phyloP scores from a whole-genome alignment of 2,329 filamentous ascomycete genomes.

The Phoma sp. region DNA sequence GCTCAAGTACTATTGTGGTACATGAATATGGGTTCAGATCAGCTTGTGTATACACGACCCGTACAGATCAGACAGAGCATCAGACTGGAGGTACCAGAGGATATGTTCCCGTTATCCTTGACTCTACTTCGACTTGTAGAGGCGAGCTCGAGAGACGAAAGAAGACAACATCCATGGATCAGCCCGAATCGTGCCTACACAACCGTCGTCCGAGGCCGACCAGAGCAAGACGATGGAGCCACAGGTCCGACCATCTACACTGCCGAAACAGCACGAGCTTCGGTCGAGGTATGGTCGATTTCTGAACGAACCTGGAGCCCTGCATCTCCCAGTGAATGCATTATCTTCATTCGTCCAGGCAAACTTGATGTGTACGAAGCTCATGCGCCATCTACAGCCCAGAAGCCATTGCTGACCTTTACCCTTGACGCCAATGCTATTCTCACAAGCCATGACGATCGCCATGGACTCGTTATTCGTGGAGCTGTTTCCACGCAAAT shows the following conservation, averaged over 20 bases:
- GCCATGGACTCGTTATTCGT: constrained; percentile 10
- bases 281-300: constrained; percentile 25
- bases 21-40: constrained; percentile 31
- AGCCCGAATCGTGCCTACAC: constrained; percentile 23
- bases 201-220: constrained; percentile 5
- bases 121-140: constrained; percentile 30
- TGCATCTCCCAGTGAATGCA: constrained; percentile 21
- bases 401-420: constrained; percentile 21
- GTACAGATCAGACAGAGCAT: constrained; percentile 13
- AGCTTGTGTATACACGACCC: constrained; percentile 28
- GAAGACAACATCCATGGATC: constrained; percentile 27
- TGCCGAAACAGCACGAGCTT: constrained; percentile 23
- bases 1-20: constrained; percentile 28
- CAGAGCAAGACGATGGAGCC: constrained; percentile 3
- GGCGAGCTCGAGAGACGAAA: constrained; percentile 18
- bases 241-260: constrained; percentile 11
- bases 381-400: constrained; percentile 9
- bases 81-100: constrained; percentile 29
- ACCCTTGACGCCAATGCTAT: constrained; percentile 3
- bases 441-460: constrained; percentile 3
- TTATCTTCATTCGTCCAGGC: constrained; percentile 22
- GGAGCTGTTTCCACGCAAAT: constrained; percentile 1
- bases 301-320: constrained; percentile 16
- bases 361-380: constrained; percentile 23
- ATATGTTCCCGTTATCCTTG: constrained; percentile 22